phyloP scores from a whole-genome alignment of 1,284 basidiomycete species.

The Trichosporon coremiiforme region DNA sequence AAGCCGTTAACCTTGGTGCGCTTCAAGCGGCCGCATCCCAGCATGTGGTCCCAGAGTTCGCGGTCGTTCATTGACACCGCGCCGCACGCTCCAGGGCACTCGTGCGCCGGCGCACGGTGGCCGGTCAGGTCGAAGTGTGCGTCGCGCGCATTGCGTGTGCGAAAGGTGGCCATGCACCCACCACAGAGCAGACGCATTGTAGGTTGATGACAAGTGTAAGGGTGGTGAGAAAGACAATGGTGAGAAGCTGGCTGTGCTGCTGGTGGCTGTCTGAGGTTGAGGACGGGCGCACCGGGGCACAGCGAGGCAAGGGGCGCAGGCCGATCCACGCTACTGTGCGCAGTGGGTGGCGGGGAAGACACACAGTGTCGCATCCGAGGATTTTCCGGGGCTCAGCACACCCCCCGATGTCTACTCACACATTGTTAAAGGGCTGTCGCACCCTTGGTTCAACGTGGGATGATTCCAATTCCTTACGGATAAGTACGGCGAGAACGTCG shows the following conservation, averaged over 20 bases:
- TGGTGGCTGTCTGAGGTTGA: not conserved
- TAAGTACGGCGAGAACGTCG: too few relatives aligned
- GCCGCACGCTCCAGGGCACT: not conserved
- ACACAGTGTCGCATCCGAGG: not conserved
- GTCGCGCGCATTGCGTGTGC: not conserved
- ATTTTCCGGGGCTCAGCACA: too few relatives aligned
- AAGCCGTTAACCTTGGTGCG: not conserved
- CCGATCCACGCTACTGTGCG: not conserved
- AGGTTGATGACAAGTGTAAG: not conserved
- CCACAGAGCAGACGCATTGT: not conserved
- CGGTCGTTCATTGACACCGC: too few relatives aligned
- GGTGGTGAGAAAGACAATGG: not conserved
- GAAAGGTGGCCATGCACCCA: not conserved
- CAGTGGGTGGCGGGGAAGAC: not conserved
- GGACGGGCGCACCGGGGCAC: not conserved
- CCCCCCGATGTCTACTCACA: too few relatives aligned
- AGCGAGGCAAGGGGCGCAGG: not conserved
- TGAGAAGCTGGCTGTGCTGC: not conserved
- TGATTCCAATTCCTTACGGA: too few relatives aligned
- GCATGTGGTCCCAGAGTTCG: conserved; percentile 8
- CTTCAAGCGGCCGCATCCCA: not conserved
- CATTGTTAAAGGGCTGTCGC: too few relatives aligned
- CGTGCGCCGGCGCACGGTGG: not conserved
- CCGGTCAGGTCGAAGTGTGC: not conserved
- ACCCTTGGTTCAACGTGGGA: too few relatives aligned